Percentiles rank a stretch among this genome's conserved stretches.
Evolutionary conservation across 2,329 filamentous ascomycete species (phyloP).

Genomic region (Chrysosporium queenslandicum): DNA sequence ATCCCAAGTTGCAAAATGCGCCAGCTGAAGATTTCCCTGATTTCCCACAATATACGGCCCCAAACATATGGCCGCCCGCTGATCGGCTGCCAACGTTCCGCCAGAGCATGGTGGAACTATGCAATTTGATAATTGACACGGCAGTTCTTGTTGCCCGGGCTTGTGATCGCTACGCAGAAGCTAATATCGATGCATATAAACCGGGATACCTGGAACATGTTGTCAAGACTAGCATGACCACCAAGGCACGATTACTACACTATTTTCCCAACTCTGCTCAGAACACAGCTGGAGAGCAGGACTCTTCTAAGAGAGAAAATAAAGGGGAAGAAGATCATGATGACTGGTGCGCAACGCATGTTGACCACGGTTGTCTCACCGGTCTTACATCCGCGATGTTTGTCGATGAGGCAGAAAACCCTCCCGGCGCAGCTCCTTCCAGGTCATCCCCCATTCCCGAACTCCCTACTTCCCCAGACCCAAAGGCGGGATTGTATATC

Average conservation of each 20-base stretch:
- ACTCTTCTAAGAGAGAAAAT: not conserved
- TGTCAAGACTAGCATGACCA: constrained; percentile 73
- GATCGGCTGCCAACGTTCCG: constrained; percentile 64
- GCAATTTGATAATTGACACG: constrained; percentile 75
- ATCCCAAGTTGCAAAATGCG: constrained; percentile 29
- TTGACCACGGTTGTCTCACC: constrained; percentile 89
- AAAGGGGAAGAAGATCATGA: constrained; percentile 51
- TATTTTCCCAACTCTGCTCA: constrained; percentile 58
- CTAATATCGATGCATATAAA: constrained; percentile 67
- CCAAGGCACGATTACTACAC: constrained; percentile 83
- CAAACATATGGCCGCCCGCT: constrained; percentile 77
- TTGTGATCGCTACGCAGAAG: constrained; percentile 74
- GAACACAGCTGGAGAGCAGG: not conserved
- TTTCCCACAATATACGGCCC: constrained; percentile 79
- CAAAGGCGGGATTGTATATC: constrained; percentile 84
- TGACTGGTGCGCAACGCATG: constrained; percentile 73
- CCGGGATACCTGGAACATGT: constrained; percentile 74
- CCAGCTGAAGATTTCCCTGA: constrained; percentile 35
- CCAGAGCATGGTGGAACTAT: constrained; percentile 62
- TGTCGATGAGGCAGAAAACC: constrained; percentile 57
- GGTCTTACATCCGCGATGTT: constrained; percentile 95
- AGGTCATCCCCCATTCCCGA: constrained; percentile 48
- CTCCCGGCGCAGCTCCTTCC: constrained; percentile 30
- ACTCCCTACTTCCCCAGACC: constrained; percentile 66
- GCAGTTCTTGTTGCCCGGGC: constrained; percentile 81